phyloP scores from a whole-genome alignment of 768 basidiomycete species.

The Xerocomus potaroensis region DNA sequence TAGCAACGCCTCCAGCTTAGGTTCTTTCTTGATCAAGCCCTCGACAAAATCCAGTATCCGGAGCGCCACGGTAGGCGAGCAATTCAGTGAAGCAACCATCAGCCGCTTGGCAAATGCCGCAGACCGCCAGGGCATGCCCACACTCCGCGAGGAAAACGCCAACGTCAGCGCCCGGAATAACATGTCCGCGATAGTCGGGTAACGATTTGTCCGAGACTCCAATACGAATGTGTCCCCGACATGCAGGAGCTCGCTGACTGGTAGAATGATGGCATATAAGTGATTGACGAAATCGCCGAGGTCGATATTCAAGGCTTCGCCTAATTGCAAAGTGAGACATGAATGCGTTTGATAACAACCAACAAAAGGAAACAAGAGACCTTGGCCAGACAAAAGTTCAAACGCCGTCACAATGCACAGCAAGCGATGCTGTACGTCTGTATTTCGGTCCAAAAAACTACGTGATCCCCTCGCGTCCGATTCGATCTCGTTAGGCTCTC shows the following conservation, averaged over 20 bases:
- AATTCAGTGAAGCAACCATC: slow-evolving; percentile 72
- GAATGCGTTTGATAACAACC: slow-evolving; percentile 7
- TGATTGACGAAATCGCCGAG: slow-evolving; percentile 81
- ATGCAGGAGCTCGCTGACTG: slow-evolving; percentile 62
- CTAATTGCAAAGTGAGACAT: slow-evolving; percentile 39
- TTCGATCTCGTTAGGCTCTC: slow-evolving; percentile 41
- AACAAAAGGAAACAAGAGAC: slow-evolving; percentile 33
- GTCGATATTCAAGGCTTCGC: slow-evolving; percentile 97
- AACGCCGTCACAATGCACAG: slow-evolving; percentile 95
- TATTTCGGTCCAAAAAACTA: slow-evolving; percentile 30
- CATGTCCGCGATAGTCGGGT: slow-evolving; percentile 54
- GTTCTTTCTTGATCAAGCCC: slow-evolving; percentile 68
- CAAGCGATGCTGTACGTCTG: slow-evolving; percentile 55
- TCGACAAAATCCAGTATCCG: slow-evolving; percentile 72
- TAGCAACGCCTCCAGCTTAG: slow-evolving; percentile 78
- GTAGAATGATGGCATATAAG: slow-evolving; percentile 78
- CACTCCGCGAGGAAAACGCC: slow-evolving; percentile 71
- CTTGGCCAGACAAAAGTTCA: slow-evolving; percentile 94
- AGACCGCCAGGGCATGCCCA: slow-evolving; percentile 66
- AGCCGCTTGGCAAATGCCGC: slow-evolving; percentile 96
- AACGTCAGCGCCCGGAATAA: slow-evolving; percentile 83
- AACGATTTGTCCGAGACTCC: slow-evolving; percentile 25
- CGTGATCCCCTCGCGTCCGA: slow-evolving; percentile 32
- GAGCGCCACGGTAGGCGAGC: slow-evolving; percentile 63
- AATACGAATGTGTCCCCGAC: slow-evolving; percentile 50